Evolutionary conservation across 371 early-diverging fungal species (phyloP), one percentile per base, ranked within the genome.

Genomic region (Rhizopus sp.): DNA sequence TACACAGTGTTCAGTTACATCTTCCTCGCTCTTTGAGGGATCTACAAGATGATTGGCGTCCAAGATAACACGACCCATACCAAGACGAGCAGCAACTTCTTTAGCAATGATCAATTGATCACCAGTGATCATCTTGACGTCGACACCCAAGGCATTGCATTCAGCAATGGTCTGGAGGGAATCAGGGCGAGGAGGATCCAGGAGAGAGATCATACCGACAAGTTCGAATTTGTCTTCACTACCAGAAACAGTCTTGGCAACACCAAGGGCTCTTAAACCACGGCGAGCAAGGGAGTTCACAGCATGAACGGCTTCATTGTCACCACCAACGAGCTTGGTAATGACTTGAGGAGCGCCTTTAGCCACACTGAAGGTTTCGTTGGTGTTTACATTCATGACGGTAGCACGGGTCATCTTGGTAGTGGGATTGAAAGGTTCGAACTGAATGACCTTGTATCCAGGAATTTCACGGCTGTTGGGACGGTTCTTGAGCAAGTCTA

Each of bases 311-410:
- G 93, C 93, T 31, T 89, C 89, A 61, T 88, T 84, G 72, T 93
- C 86, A 32, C 93, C 95, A 59, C 94, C 94, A 6, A 87, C 89
- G 35, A 95, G 81, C 57, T 83, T 72, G 55, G 88, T 85, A 55
- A 94, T 93, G 37, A 94, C 95, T 69, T 93, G 95, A 32, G 96
- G 97, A 32, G 97, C 96, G 55, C 97, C 97, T 80, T 96, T 96
- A 64, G 93, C 93, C 33, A 90, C 90, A 59, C 87, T 80, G 83
- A 93, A 96, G 15, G 75, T 68, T 63, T 88, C 80, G 50, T 81
- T 82, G 16, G 88, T 89, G 7, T 88, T 70, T 42, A 79, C 61
- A 61, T 92, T 82, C 57, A 82, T 75, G 40, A 94, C 87, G 8
- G 91, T 93, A 48, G 95, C 94, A 73, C 90, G 90, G 15, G 96